phyloP scores from a whole-genome alignment of 208 protist genomes.

The Trypanosoma boissoni region DNA sequence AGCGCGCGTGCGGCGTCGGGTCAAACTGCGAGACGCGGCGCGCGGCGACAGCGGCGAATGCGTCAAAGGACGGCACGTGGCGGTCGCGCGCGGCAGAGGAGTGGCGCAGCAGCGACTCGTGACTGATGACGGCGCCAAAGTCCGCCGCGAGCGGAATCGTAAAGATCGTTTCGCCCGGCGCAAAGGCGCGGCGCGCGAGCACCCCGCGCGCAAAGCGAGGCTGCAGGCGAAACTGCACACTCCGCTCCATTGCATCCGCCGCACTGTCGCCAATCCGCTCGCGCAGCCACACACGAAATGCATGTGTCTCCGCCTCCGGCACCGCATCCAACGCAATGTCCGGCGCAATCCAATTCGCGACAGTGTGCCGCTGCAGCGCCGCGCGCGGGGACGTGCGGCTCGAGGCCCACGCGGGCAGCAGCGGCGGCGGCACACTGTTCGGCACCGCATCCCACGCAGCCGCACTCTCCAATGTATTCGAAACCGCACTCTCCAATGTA shows the following conservation, averaged over 20 bases:
- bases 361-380: slow-evolving; percentile 39
- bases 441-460: slow-evolving; percentile 38
- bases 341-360: slow-evolving; percentile 56
- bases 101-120: slow-evolving; percentile 34
- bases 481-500: no score
- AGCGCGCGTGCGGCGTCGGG: slow-evolving; percentile 51
- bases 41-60: slow-evolving; percentile 24
- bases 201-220: slow-evolving; percentile 39
- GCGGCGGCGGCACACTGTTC: slow-evolving; percentile 60
- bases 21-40: slow-evolving; percentile 43
- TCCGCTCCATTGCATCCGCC: slow-evolving; percentile 20
- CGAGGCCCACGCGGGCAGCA: slow-evolving; percentile 66
- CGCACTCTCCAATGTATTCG: no score
- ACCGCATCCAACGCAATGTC: slow-evolving; percentile 34
- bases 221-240: slow-evolving; percentile 46
- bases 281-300: slow-evolving; percentile 32
- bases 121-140: no score
- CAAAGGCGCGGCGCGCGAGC: slow-evolving; percentile 44
- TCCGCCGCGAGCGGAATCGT: slow-evolving; percentile 41
- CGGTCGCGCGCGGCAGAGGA: slow-evolving; percentile 30
- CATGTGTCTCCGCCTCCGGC: slow-evolving; percentile 8
- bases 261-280: background rate
- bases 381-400: slow-evolving; percentile 64
- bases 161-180: slow-evolving; percentile 44
- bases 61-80: slow-evolving; percentile 30